phyloP scores from a whole-genome alignment of 345 rosid genomes.

The Zanthoxylum bungeanum region DNA sequence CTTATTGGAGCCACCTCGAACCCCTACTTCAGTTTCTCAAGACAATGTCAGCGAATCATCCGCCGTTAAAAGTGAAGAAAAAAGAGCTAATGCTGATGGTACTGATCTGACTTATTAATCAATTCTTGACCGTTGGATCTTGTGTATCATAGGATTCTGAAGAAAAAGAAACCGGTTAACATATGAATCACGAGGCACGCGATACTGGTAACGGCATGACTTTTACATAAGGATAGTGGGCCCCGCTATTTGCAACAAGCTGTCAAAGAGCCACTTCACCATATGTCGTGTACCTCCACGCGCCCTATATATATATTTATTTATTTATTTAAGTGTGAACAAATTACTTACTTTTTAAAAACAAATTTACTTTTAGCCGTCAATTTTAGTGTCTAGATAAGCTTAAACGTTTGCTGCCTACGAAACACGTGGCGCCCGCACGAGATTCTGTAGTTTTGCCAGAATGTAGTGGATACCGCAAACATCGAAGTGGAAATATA shows the following conservation, averaged over 20 bases:
- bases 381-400: neutral
- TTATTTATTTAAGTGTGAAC: neutral
- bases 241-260: too few species aligned
- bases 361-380: constrained; percentile 1
- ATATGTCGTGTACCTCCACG: constrained; percentile 15
- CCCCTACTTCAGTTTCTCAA: neutral
- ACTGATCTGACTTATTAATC: neutral
- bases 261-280: constrained; percentile 16
- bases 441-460: too few species aligned
- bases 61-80: constrained; percentile 1
- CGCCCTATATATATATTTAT: neutral
- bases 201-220: constrained; percentile 18
- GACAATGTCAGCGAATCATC: constrained; percentile 13
- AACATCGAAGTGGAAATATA: too few species aligned
- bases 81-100: neutral
- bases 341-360: too few species aligned
- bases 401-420: neutral
- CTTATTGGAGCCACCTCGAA: too few species aligned
- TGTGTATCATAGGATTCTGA: constrained; percentile 26
- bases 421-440: constrained; percentile 2
- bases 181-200: constrained; percentile 24
- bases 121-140: constrained; percentile 9
- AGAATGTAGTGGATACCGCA: too few species aligned
- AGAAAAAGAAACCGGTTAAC: neutral
- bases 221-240: constrained; percentile 10